Conservation (phyloP, 2,329 filamentous ascomycete genomes). For the Chaetomium globosum region DNA sequence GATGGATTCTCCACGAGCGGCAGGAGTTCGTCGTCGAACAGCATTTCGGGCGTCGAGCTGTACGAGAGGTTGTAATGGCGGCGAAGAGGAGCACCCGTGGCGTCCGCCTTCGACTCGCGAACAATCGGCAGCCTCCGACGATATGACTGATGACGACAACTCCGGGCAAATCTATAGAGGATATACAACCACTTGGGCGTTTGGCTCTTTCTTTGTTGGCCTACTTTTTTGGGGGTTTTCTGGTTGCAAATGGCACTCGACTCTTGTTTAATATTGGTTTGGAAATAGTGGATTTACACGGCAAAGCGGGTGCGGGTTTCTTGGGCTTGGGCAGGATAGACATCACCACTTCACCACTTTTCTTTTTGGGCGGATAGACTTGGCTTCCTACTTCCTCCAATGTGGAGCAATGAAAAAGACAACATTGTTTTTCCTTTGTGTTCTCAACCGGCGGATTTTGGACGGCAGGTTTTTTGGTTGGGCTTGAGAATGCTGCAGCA, state of each 20-base stretch:
- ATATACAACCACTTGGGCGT: conserved; percentile 31
- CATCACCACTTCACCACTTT: conserved; percentile 32
- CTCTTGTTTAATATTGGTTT: conserved; percentile 28
- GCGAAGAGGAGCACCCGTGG: conserved; percentile 7
- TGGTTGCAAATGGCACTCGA: conserved; percentile 24
- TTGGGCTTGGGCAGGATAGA: conserved; percentile 25
- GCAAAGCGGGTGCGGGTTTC: conserved; percentile 7
- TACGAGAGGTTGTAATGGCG: conserved; percentile 55
- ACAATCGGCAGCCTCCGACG: conserved; percentile 23
- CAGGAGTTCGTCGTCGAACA: conserved; percentile 75
- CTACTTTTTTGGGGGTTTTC: conserved; percentile 9
- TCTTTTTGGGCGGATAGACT: conserved; percentile 31
- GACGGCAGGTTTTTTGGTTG: neutral
- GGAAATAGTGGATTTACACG: conserved; percentile 16
- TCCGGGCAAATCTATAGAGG: conserved; percentile 32
- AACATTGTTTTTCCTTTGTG: conserved; percentile 19
- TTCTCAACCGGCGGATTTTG: neutral
- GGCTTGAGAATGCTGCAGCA: conserved; percentile 4
- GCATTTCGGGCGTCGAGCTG: conserved; percentile 72
- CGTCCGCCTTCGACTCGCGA: conserved; percentile 2
- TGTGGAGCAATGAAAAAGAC: conserved; percentile 25
- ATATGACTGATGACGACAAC: conserved; percentile 33
- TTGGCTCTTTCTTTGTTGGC: conserved; percentile 18
- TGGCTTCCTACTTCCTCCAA: conserved; percentile 21
- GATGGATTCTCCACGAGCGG: conserved; percentile 71